These are phyloP conservation scores for Pinus taeda DNA, from an alignment of 75 land plant species.

Conservation along the genomic window DNA sequence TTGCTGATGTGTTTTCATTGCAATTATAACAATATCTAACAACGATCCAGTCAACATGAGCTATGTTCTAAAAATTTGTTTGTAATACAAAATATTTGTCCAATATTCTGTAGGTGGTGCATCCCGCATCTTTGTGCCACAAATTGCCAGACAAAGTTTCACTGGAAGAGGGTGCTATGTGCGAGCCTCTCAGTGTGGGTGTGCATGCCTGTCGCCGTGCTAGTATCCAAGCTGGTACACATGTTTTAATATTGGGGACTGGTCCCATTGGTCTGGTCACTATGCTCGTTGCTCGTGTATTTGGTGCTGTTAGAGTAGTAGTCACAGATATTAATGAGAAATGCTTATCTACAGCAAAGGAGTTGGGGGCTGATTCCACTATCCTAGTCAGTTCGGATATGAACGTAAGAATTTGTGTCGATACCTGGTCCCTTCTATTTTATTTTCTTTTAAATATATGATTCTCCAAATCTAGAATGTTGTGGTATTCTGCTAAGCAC, in stretches of 20 bases:
- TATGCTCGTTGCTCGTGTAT: slow-evolving; percentile 82
- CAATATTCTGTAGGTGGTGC: slow-evolving; percentile 32
- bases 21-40: background rate
- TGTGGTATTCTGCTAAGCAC: background rate
- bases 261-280: slow-evolving; percentile 90
- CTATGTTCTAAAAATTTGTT: background rate
- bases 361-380: slow-evolving; percentile 72
- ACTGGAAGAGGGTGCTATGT: slow-evolving; percentile 48
- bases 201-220: slow-evolving; percentile 87
- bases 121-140: slow-evolving; percentile 39
- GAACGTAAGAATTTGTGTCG: slow-evolving; percentile 32
- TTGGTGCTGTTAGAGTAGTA: slow-evolving; percentile 71
- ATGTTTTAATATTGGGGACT: slow-evolving; percentile 77
- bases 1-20: background rate
- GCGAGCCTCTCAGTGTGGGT: slow-evolving; percentile 54
- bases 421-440: background rate
- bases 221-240: slow-evolving; percentile 68
- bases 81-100: background rate
- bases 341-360: slow-evolving; percentile 68
- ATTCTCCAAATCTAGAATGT: background rate
- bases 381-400: slow-evolving; percentile 56
- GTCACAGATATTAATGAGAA: slow-evolving; percentile 74
- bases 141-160: slow-evolving; percentile 43
- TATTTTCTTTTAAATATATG: background rate
- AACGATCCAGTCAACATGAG: background rate